These are phyloP conservation scores for Sporothrix schenckii DNA, from an alignment of 2,329 filamentous ascomycete genomes.

Conservation along the genomic window DNA sequence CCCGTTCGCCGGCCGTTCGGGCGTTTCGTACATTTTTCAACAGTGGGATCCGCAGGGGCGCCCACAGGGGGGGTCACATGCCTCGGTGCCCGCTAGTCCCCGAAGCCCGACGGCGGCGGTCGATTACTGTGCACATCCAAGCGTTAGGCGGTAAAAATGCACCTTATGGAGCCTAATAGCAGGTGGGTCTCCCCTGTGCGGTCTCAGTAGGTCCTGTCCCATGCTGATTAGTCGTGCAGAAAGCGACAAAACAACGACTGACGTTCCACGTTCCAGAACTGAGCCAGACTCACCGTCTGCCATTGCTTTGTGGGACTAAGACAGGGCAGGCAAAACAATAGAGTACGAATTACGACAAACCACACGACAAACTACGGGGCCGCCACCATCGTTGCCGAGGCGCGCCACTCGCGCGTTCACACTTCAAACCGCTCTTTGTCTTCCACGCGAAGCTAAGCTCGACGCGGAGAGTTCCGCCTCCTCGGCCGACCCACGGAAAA, in stretches of 20 bases:
- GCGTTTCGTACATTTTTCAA: no score
- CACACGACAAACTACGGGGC: no score
- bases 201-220: no score
- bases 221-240: no score
- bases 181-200: not conserved
- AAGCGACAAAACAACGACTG: no score
- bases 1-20: not conserved
- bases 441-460: not conserved
- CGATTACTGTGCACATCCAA: not conserved
- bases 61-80: not conserved
- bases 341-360: no score
- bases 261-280: no score
- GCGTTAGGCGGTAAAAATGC: no score
- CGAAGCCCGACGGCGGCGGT: slow-evolving; percentile 18
- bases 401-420: not conserved
- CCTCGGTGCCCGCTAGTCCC: slow-evolving; percentile 21
- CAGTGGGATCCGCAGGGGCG: not conserved
- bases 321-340: no score
- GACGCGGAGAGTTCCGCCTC: slow-evolving; percentile 3
- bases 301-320: no score
- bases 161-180: no score
- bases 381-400: not conserved
- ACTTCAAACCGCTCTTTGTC: not conserved
- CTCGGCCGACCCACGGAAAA: not conserved
- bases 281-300: no score